Base-by-base conservation (phyloP, 2,329 filamentous ascomycete genomes). In the Spiromastix sp. region DNA sequence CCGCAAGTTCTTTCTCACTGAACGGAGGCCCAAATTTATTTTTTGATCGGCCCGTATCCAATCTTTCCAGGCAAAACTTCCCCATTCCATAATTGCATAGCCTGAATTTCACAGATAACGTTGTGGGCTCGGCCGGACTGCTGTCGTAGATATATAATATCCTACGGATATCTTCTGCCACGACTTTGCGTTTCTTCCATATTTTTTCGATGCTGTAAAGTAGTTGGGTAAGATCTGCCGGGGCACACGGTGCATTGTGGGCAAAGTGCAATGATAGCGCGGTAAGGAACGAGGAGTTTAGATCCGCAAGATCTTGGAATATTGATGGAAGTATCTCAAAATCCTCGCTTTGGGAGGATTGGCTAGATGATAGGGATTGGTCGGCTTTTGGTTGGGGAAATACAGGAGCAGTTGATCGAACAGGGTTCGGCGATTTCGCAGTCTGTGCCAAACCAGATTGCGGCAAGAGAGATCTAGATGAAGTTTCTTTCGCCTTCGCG, bases 111-210 rank as follows among this genome's bases (percentile, higher is more conserved):
- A 19, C 10, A 16, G 17, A 18, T 24, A 17, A 8, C n/a, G 4
- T 10, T n/a, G 20, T 16, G 3, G 13, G 5, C 12, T 10, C 10
- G 46, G 34, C 17, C 11, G 34, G 11, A 18, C 11, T 20, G 41
- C 34, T 13, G 34, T 41, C 17, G 46, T 36, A 15, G 44, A 85
- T 60, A 32, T 78, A 80, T 15, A 87, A 57, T 42, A 79, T 72
- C 41, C 73, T 68, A 42, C 75, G 74, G 31, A 86, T 63, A 48
- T 87, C 81, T 26, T 76, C 72, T 0, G 72, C 59, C 0, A 67
- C 71, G 11, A 85, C 79, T 38, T 68, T 68, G 20, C 80, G 70
- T 60, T 81, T 85, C 40, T 80, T 79, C 81, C 81, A 87, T 24
- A 78, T 64, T 43, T 75, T 71, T 9, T 79, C 73, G 26, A 84